phyloP scores from a whole-genome alignment of 1,139 yeast species.

The Candida sp. region DNA sequence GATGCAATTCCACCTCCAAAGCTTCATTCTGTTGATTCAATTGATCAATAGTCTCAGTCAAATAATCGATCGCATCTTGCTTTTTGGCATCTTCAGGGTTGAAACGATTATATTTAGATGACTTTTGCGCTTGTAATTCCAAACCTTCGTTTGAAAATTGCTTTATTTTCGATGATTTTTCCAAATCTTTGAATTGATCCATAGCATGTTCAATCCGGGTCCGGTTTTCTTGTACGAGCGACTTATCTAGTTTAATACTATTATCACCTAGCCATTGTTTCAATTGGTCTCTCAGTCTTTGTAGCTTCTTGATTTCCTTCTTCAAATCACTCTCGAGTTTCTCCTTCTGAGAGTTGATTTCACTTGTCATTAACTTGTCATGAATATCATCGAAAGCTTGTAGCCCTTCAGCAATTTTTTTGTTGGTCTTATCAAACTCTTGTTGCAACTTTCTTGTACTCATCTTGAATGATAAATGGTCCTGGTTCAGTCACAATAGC shows the following conservation, averaged over 20 bases:
- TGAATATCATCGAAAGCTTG: constrained; percentile 82
- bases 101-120: constrained; percentile 21
- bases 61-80: constrained; percentile 68
- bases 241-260: constrained; percentile 88
- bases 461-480: constrained; percentile 17
- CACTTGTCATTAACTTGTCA: constrained; percentile 80
- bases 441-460: constrained; percentile 49
- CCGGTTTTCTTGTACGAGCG: constrained; percentile 70
- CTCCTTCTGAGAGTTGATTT: constrained; percentile 88
- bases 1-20: constrained; percentile 74
- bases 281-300: constrained; percentile 91
- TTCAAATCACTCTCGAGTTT: constrained; percentile 91
- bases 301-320: constrained; percentile 94
- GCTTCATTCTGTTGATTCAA: constrained; percentile 78
- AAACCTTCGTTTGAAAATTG: constrained; percentile 95
- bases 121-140: constrained; percentile 55
- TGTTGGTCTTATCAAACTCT: constrained; percentile 95
- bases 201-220: constrained; percentile 85
- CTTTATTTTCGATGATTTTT: constrained; percentile 91
- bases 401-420: constrained; percentile 93
- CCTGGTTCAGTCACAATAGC: background rate
- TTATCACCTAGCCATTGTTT: constrained; percentile 94
- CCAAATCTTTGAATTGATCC: constrained; percentile 97
- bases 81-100: constrained; percentile 82
- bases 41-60: constrained; percentile 76